Evolutionary conservation across 2,329 filamentous ascomycete species (phyloP), one percentile per base, ranked within the genome.

Genomic region (Fusarium vanettenii): DNA sequence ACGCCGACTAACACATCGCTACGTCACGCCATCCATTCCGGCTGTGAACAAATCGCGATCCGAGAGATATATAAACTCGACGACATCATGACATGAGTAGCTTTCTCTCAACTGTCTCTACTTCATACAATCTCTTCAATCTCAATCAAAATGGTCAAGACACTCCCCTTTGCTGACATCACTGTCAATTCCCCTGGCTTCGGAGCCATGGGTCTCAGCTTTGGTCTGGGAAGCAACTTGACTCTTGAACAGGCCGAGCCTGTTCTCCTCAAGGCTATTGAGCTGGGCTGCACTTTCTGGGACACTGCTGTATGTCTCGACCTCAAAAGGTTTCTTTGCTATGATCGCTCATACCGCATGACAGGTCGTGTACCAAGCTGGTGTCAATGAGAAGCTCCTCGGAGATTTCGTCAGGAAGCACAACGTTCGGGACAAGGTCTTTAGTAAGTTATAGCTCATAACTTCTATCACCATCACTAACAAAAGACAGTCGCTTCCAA

Each of bases 341-440:
- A 52, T n/a, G 20, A 52, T 29, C 10, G 10, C 56, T 59, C 10
- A 59, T 22, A 20, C 1, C 10, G 18, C 1, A 35, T 37, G 18
- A 48, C 25, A 86, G 85, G 85, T 87, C 25, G 81, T 84, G 5
- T 88, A 88, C 67, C 76, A 81, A 75, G 82, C 83, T 2, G 86
- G 86, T 39, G 82, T 86, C 14, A 88, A 88, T 59, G 87, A 88
- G 64, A 87, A 86, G 76, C 81, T 88, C 0, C 78, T 88, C 0
- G 87, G 86, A 5, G 85, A 87, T 35, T 88, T 88, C 69, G 87
- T 88, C 69, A 77, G 83, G 27, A 88, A 87, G 73, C 86, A 88
- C 77, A 86, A 87, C 59, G 80, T 86, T 11, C 84, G 87, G 2
- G 86, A 87, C 64, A 87, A 87, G 71, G 43, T 88, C n/a, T 87